Base-by-base conservation (phyloP, 176 grass and related monocot species). In the Pontederia paniculata region DNA sequence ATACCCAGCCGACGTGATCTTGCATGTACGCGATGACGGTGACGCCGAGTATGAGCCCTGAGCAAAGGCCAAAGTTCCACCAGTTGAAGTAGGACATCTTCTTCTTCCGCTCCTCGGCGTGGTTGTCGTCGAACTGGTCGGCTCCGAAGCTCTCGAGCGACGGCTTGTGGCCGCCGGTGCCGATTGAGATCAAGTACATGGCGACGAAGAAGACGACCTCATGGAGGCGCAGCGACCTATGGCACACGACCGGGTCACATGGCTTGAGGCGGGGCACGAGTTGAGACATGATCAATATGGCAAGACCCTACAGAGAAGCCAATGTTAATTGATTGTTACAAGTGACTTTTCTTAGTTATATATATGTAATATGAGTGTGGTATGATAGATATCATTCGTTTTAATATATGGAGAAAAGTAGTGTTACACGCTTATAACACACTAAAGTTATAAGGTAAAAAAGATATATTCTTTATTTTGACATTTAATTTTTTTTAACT, bases 11-110 rank as follows among this genome's bases (percentile, higher is more conserved):
- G 53, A 89, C 66, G 0, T 22, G 46, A 60, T 85, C 84, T 72
- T 95, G 78, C 47, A 95, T 19, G 67, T 89, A 85, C 55, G 85
- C 85, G 23, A 89, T 63, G 2, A 71, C 62, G 1, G 89, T 95
- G 9, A 67, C 46, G 8, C 73, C 81, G 3, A 75, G n/a, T 16
- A 95, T 70, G n/a, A 76, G 4, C 8, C 84, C 67, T 0, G 60
- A 52, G 57, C 88, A 83, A 18, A 88, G 4, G 56, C 76, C 70
- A 52, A 89, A 75, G 76, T 85, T 88, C 75, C 76, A 95, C 84
- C 81, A 95, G 70, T 85, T 89, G 76, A 95, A 89, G 55, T 66
- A 85, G 15, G 91, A 97, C 86, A 97, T 97, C 79, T 90, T 97
- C 63, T 86, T 76, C 31, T 65, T 77, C 45, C 84, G 54, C 47